phyloP scores from a whole-genome alignment of 2,329 filamentous ascomycete species.

The Ophiobolus disseminans region DNA sequence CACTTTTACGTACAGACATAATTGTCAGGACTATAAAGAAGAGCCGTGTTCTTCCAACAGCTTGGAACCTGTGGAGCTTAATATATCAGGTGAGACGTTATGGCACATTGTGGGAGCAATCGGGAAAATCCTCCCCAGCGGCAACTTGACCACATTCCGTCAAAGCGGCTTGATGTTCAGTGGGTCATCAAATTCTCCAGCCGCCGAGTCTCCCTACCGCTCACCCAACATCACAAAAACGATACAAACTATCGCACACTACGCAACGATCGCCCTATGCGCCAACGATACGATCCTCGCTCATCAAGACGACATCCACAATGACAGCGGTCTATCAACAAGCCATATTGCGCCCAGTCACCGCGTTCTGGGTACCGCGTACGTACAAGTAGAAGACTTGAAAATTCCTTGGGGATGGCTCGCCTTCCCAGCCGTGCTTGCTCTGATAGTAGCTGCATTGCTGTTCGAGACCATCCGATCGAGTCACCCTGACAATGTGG shows the following conservation, averaged over 20 bases:
- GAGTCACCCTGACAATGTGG: neutral
- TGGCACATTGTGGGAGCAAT: too few species aligned
- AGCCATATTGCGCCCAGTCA: neutral
- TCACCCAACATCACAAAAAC: neutral
- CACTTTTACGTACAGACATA: neutral
- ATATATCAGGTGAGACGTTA: too few species aligned
- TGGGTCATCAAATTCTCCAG: neutral
- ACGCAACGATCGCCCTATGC: neutral
- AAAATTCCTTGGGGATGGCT: neutral
- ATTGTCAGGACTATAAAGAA: neutral
- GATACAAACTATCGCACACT: neutral
- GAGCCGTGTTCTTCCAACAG: neutral
- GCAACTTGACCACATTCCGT: neutral
- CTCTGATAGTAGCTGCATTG: neutral
- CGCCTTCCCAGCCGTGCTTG: neutral
- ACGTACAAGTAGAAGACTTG: neutral
- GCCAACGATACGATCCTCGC: neutral
- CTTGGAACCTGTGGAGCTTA: too few species aligned
- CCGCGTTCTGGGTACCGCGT: neutral
- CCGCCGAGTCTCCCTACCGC: neutral
- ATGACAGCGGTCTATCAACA: neutral
- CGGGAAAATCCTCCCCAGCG: too few species aligned
- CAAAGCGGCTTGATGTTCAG: neutral
- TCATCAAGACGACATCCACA: neutral
- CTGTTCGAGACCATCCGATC: neutral